Evolutionary conservation across 1,284 basidiomycete genomes (phyloP), one percentile per base, ranked within the genome.

Genomic region (Ganoderma leucocontextum): DNA sequence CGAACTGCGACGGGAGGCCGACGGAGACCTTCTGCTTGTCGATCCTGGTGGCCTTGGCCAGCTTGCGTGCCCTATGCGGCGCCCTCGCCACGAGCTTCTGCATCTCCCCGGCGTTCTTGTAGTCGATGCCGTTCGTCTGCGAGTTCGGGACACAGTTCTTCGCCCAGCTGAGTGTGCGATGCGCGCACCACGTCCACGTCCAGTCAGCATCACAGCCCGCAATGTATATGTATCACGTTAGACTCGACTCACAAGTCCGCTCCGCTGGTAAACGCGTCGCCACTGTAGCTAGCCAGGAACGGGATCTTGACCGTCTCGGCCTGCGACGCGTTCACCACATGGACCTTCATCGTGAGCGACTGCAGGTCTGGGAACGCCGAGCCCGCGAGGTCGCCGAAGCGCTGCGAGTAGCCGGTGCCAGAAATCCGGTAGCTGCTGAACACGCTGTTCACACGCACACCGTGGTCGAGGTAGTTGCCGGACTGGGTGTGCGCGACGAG

Each of bases 381-480:
- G 1, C 88, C 87, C 49, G 89, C 88, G 55, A 89, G 80, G 75
- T 90, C 88, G 36, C 83, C 89, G 63, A 91, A 74, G n/a, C 88
- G 82, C 76, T 90, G 88, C 36, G 86, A 87, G 72, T 84, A 88
- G 36, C 71, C 76, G 0, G 78, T 81, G 22, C 77, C 81, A 1
- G 80, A 77, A 65, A 90, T 85, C 10, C 87, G 80, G 75, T 91
- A 90, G 74, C 87, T 87, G 44, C 83, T 86, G 78, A 88, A 88
- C 10, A 86, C 89, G 62, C 86, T 88, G 78, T 91, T 91, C 44
- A 90, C 86, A 63, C 89, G 84, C 53, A 90, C 84, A 47, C 86
- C 86, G 67, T 89, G 88, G 73, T 90, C 88, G 41, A 91, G 78
- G 74, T 86, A 90, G 76, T 89, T 90, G 10, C 89, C 88, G 1